Conservation (phyloP, 2,329 filamentous ascomycete species). For the Trichophaea hybrida region DNA sequence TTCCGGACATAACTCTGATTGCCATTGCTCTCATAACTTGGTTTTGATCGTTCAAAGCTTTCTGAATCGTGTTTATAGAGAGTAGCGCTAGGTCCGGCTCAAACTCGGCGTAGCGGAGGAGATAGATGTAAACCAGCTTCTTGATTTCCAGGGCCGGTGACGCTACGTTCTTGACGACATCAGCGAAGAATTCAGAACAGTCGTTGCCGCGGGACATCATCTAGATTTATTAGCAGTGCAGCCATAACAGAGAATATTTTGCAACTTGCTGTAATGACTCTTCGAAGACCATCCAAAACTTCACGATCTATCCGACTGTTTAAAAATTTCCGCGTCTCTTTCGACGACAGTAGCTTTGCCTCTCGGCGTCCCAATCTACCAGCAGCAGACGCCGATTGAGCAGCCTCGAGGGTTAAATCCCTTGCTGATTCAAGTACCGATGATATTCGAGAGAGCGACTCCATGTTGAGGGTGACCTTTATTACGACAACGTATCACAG, state of each 20-base stretch:
- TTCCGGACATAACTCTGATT: conserved; percentile 90
- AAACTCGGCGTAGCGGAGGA: conserved; percentile 88
- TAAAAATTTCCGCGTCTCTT: conserved; percentile 88
- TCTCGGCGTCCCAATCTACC: conserved; percentile 29
- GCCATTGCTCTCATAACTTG: conserved; percentile 84
- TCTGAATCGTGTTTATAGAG: conserved; percentile 98
- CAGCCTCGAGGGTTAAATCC: conserved; percentile 93
- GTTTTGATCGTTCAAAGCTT: conserved; percentile 83
- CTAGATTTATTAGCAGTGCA: conserved; percentile 35
- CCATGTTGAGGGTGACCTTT: conserved; percentile 44
- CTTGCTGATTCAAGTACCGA: conserved; percentile 86
- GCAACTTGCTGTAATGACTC: conserved; percentile 60
- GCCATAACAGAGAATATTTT: not conserved
- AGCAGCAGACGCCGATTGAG: conserved; percentile 62
- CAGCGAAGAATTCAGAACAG: conserved; percentile 88
- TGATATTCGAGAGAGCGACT: conserved; percentile 89
- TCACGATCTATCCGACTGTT: conserved; percentile 90
- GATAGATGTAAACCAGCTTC: conserved; percentile 96
- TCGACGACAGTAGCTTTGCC: conserved; percentile 34
- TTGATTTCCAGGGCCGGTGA: conserved; percentile 90
- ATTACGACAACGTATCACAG: too few species aligned
- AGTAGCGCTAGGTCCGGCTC: conserved; percentile 90
- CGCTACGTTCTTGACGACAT: conserved; percentile 93
- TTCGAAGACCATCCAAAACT: conserved; percentile 76
- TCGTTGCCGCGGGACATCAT: conserved; percentile 91